These are phyloP conservation scores for Dothistroma septosporum DNA, from an alignment of 2,329 filamentous ascomycete genomes.

Conservation along the genomic window DNA sequence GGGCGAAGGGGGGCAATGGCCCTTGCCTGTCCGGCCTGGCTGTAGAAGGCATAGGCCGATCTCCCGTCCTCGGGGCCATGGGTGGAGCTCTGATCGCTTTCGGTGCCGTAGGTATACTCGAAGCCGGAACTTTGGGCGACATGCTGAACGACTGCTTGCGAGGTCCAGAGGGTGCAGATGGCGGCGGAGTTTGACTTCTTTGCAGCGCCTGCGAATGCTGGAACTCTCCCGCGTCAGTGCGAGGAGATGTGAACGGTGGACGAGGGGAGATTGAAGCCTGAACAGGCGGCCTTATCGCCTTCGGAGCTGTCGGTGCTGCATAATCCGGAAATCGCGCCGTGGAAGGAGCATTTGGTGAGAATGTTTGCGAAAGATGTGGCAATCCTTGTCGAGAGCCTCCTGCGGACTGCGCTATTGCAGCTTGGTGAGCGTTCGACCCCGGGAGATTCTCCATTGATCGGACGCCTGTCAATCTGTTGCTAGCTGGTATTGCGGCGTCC, in stretches of 20 bases:
- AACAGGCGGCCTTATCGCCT: conserved; percentile 26
- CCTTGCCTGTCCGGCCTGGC: conserved; percentile 20
- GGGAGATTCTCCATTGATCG: conserved; percentile 29
- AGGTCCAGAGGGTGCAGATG: conserved; percentile 32
- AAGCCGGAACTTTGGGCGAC: conserved; percentile 32
- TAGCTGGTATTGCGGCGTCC: conserved; percentile 20
- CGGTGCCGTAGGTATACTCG: conserved; percentile 35
- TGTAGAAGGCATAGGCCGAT: conserved; percentile 10
- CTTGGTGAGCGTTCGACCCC: conserved; percentile 24
- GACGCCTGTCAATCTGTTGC: conserved; percentile 29
- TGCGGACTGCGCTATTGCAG: conserved; percentile 23
- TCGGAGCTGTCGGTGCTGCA: conserved; percentile 31
- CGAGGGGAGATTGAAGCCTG: conserved; percentile 26
- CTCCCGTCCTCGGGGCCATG: conserved; percentile 11
- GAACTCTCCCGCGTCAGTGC: conserved; percentile 22
- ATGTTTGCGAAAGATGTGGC: conserved; percentile 23
- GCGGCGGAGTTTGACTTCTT: conserved; percentile 28
- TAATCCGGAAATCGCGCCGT: conserved; percentile 25
- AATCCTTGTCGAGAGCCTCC: conserved; percentile 18
- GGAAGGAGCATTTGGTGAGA: conserved; percentile 23
- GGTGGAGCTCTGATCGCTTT: conserved; percentile 30
- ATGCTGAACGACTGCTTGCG: conserved; percentile 33
- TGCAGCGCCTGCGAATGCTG: conserved; percentile 7
- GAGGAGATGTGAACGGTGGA: conserved; percentile 27
- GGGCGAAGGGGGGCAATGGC: conserved; percentile 21